Evolutionary conservation across 2,329 filamentous ascomycete genomes (phyloP).

Genomic region (Beauveria rudraprayagi): DNA sequence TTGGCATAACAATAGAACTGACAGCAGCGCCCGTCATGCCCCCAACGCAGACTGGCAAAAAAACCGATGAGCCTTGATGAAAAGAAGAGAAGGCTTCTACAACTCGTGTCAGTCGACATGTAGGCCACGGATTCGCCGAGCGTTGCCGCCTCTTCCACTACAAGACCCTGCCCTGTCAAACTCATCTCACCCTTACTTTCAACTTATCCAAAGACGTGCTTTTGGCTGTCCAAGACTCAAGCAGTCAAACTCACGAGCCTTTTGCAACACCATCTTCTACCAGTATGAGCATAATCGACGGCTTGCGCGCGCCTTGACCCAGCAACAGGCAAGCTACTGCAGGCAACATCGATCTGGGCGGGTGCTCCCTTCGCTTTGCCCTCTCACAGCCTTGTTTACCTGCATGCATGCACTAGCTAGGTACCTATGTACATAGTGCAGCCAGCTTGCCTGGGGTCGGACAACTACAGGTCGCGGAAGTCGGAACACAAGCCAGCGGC

Average conservation of each 20-base stretch:
- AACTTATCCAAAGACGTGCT: neutral
- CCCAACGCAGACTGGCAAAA: neutral
- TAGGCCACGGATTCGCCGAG: neutral
- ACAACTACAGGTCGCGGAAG: slow-evolving; percentile 2
- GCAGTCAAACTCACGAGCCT: neutral
- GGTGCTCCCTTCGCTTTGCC: neutral
- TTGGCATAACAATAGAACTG: neutral
- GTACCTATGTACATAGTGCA: neutral
- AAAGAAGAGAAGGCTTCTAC: neutral
- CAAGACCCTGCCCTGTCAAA: neutral
- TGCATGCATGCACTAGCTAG: neutral
- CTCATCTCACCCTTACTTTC: neutral
- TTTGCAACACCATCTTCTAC: neutral
- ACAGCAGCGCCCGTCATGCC: neutral
- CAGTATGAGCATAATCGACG: neutral
- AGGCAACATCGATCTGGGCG: slow-evolving; percentile 5
- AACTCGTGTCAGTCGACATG: neutral
- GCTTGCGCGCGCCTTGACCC: neutral
- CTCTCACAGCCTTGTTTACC: neutral
- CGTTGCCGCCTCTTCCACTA: neutral
- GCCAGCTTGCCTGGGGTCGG: neutral
- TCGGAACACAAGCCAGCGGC: neutral
- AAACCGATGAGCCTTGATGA: neutral
- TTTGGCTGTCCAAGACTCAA: neutral
- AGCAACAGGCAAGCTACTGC: slow-evolving; percentile 6